Base-by-base conservation (phyloP, 78 protist species). In the Dictyostelium discoideum region DNA sequence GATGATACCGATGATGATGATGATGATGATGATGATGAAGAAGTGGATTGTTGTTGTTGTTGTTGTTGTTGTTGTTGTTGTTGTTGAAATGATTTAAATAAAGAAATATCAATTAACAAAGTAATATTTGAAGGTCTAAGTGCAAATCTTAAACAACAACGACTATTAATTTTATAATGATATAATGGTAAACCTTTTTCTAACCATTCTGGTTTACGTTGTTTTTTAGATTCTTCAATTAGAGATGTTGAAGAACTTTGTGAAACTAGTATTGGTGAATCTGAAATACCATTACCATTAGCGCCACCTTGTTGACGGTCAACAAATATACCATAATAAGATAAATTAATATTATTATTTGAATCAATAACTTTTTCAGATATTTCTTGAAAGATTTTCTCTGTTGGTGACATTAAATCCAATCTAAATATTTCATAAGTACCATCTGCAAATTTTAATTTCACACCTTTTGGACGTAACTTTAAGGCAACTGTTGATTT, bases 401-500 rank as follows among this genome's bases (percentile, higher is more conserved):
- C 95, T 16, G 95, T 90, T 2, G 80, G 88, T 1, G n/a, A 37
- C 88, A 72, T 90, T 26, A 90, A 14, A 54, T 90, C 88, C 11
- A 90, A 73, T 39, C 84, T 22, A 29, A 90, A 63, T 29, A 65
- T 72, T 85, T 90, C 95, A 18, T 50, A 90, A 11, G 84, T 73
- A 32, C 85, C 95, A 73, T 90, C 95, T 1, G 95, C 95, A 90
- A 90, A 90, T 69, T 90, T 90, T 42, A 90, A 73, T 69, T 90
- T 90, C 11, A 90, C 95, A 40, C 42, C 48, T 46, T 90, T 90
- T 14, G 72, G 87, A 26, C 88, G 44, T 5, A 72, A 42, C 11
- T 83, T 82, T 32, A 90, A 46, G 0, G 32, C 40, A 0, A 90
- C 88, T 3, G 88, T 82, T 20, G 63, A 42, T 86, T 90, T 90